Percentiles rank a stretch among this genome's conserved stretches.
Conservation (phyloP, 257 asterid genomes). For the Salvia splendens region DNA sequence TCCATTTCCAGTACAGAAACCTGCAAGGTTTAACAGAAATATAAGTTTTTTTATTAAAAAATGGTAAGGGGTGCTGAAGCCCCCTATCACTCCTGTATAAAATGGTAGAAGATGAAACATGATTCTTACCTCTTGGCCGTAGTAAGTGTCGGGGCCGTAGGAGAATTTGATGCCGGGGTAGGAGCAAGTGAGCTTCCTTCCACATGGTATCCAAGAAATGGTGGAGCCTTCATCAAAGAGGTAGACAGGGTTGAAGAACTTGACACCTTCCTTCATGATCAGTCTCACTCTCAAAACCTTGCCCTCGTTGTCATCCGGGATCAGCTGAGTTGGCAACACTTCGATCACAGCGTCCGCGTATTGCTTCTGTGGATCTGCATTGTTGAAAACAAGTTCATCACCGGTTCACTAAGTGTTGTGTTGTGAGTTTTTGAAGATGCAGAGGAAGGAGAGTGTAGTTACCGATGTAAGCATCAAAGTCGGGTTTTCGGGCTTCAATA, state of each 20-base stretch:
- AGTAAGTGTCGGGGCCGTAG: conserved; percentile 88
- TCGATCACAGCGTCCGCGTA: conserved; percentile 90
- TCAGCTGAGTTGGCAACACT: conserved; percentile 87
- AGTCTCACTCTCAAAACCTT: conserved; percentile 84
- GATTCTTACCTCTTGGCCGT: conserved; percentile 70
- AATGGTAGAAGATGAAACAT: neutral
- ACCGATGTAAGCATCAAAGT: conserved; percentile 96
- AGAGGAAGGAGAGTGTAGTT: conserved; percentile 16
- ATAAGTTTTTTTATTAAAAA: no score
- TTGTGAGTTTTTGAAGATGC: neutral
- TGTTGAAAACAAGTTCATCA: neutral
- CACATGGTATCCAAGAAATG: conserved; percentile 96
- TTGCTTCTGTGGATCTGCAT: conserved; percentile 93
- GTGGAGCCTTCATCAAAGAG: conserved; percentile 97
- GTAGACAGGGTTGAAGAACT: conserved; percentile 78
- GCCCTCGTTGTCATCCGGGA: conserved; percentile 93
- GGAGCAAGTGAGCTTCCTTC: conserved; percentile 94
- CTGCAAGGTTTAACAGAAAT: conserved; percentile 34
- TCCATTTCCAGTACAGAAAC: conserved; percentile 98
- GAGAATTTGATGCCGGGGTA: conserved; percentile 96
- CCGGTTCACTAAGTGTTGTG: neutral
- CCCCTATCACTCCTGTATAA: no score
- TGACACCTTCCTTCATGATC: conserved; percentile 92
- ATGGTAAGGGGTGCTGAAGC: no score
- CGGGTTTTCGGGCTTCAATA: conserved; percentile 92